Conservation (phyloP, 306 rosid genomes). For the Abrus precatorius region DNA sequence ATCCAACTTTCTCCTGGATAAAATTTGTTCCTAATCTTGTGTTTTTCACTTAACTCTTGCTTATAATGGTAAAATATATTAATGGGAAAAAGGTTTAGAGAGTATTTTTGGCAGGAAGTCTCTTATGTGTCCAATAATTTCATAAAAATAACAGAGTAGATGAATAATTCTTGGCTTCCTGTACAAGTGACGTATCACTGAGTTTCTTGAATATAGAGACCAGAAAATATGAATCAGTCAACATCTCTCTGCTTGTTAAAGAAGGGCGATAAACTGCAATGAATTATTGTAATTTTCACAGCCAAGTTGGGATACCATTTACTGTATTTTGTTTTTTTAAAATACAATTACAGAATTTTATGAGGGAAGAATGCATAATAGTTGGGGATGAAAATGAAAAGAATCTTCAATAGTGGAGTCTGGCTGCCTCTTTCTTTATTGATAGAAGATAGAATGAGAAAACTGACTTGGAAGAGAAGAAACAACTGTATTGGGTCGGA, state of each 20-base stretch:
- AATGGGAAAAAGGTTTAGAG: background rate
- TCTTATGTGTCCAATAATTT: background rate
- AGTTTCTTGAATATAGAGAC: background rate
- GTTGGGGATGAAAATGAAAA: slow-evolving; percentile 7
- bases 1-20: background rate
- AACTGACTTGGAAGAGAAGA: background rate
- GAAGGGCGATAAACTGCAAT: background rate
- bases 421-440: background rate
- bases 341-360: background rate
- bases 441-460: background rate
- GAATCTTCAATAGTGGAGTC: background rate
- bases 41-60: background rate
- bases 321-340: background rate
- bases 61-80: background rate
- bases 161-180: background rate
- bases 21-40: background rate
- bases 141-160: background rate
- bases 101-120: background rate
- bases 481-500: background rate
- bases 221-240: background rate
- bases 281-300: background rate
- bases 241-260: background rate
- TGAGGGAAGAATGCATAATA: background rate
- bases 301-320: background rate
- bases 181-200: background rate